phyloP scores from a whole-genome alignment of 768 basidiomycete species.

The Podaxis sp. region DNA sequence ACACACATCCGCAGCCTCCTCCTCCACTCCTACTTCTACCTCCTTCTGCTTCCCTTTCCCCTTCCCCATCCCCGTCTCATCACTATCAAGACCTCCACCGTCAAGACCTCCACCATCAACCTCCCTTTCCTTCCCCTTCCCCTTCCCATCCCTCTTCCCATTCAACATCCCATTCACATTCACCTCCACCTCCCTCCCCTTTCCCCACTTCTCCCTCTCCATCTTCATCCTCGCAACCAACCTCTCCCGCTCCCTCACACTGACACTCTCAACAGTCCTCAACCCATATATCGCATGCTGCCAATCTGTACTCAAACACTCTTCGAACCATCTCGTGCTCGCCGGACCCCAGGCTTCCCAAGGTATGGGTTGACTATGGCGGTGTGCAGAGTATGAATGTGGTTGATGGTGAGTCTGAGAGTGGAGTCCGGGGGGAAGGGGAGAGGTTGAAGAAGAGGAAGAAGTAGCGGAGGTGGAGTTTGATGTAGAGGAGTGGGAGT shows the following conservation, averaged over 20 bases:
- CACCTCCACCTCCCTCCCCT: constrained; percentile 7
- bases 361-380: constrained; percentile 23
- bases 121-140: constrained; percentile 1
- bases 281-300: constrained; percentile 51
- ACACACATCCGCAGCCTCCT: neutral
- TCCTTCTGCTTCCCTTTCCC: neutral
- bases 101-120: neutral
- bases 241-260: constrained; percentile 13
- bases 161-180: neutral
- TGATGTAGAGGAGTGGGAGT: neutral
- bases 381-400: constrained; percentile 6
- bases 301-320: constrained; percentile 47
- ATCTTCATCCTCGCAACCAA: constrained; percentile 8
- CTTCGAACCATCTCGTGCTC: constrained; percentile 51
- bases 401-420: neutral
- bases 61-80: neutral
- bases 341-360: constrained; percentile 51
- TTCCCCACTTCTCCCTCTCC: constrained; percentile 2
- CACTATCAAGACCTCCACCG: neutral
- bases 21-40: neutral
- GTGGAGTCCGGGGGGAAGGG: constrained; percentile 1
- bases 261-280: constrained; percentile 43
- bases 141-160: constrained; percentile 6
- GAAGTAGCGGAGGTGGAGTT: neutral
- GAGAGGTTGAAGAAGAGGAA: neutral